Evolutionary conservation across 2,329 filamentous ascomycete genomes (phyloP).

Genomic region (Ophiostoma ips): DNA sequence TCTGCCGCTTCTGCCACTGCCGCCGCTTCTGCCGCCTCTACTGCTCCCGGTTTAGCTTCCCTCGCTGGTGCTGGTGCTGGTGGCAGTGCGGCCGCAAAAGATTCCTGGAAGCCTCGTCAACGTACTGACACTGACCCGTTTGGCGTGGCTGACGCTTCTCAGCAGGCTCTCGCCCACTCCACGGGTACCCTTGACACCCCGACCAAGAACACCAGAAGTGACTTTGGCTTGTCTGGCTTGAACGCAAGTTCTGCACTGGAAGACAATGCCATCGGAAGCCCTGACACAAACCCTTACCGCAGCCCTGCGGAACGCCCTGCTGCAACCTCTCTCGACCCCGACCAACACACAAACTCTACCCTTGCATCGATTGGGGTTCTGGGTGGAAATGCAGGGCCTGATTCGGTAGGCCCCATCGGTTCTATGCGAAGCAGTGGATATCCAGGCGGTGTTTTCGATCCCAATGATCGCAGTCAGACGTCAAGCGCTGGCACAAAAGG

Average conservation of each 20-base stretch:
- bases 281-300: slow-evolving; percentile 91
- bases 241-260: slow-evolving; percentile 44
- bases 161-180: slow-evolving; percentile 31
- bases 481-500: slow-evolving; percentile 73
- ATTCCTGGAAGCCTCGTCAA: slow-evolving; percentile 44
- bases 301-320: slow-evolving; percentile 53
- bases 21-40: not conserved
- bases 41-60: not conserved
- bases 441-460: slow-evolving; percentile 39
- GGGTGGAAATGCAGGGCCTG: slow-evolving; percentile 24
- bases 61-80: not conserved
- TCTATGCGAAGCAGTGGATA: slow-evolving; percentile 31
- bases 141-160: slow-evolving; percentile 46
- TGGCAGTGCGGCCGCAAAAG: slow-evolving; percentile 2
- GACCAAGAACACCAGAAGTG: slow-evolving; percentile 37
- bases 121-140: slow-evolving; percentile 66
- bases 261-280: slow-evolving; percentile 65
- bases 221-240: slow-evolving; percentile 50
- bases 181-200: slow-evolving; percentile 45
- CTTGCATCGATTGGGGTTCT: slow-evolving; percentile 19
- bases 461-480: slow-evolving; percentile 82
- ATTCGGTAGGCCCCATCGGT: slow-evolving; percentile 38
- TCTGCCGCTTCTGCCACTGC: too few relatives aligned
- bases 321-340: slow-evolving; percentile 35
- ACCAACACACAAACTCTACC: not conserved